Percentiles rank a stretch among this genome's conserved stretches.
Evolutionary conservation across 2,329 filamentous ascomycete species (phyloP).

Genomic region (Arthrinium puccinioides): DNA sequence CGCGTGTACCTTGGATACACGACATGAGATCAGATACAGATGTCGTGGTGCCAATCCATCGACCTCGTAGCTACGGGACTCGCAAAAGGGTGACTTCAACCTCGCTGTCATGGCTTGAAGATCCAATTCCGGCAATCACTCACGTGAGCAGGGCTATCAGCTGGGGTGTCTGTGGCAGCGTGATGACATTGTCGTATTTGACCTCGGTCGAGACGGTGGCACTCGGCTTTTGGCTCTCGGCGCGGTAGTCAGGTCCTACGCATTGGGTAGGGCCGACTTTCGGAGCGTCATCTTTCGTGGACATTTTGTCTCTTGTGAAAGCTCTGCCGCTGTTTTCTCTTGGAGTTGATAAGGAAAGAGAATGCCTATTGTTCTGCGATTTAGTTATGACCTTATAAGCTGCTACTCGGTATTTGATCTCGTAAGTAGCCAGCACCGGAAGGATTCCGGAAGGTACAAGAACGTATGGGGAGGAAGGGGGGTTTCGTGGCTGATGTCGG

Average conservation of each 20-base stretch:
- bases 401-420: no score
- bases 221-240: constrained; percentile 70
- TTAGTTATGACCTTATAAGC: no score
- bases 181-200: constrained; percentile 77
- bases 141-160: constrained; percentile 96
- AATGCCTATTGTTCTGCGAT: no score
- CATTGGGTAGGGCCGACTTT: constrained; percentile 45
- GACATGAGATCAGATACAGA: neutral
- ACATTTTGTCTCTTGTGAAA: no score
- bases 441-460: no score
- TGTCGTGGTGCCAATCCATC: no score
- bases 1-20: neutral
- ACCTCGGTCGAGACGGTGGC: constrained; percentile 85
- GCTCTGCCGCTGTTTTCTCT: no score
- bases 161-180: constrained; percentile 88
- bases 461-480: no score
- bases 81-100: neutral
- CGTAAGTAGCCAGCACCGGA: no score
- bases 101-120: neutral
- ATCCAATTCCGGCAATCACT: constrained; percentile 33
- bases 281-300: constrained; percentile 19
- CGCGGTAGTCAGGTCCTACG: constrained; percentile 74
- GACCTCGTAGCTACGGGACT: no score
- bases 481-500: no score
- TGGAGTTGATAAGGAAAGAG: no score